Conservation (phyloP, 305 asterid species). For the Nicotiana rustica region DNA sequence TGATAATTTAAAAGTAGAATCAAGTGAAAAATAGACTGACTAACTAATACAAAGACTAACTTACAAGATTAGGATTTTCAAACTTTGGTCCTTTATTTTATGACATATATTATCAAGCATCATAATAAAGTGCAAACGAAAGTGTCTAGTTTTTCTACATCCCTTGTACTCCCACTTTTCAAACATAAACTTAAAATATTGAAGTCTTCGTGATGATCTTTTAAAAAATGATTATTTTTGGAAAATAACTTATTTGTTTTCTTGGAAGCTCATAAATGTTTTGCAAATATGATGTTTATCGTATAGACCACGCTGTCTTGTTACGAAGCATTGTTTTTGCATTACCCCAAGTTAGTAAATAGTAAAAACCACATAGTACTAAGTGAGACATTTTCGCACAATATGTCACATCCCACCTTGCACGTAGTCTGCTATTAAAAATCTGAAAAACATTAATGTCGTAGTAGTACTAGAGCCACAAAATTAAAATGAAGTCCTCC, state of each 20-base stretch:
- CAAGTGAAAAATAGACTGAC: neutral
- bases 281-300: conserved; percentile 63
- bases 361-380: conserved; percentile 50
- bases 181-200: conserved; percentile 19
- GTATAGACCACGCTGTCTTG: conserved; percentile 86
- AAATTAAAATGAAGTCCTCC: conserved; percentile 28
- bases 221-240: neutral
- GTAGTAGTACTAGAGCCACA: neutral
- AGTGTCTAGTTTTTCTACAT: neutral
- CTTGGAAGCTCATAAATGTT: conserved; percentile 38
- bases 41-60: conserved; percentile 49
- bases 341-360: conserved; percentile 52
- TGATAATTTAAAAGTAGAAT: conserved; percentile 20
- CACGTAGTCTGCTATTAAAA: conserved; percentile 58
- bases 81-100: conserved; percentile 34
- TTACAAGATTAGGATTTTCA: conserved; percentile 53
- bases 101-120: neutral
- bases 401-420: conserved; percentile 66
- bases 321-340: conserved; percentile 59
- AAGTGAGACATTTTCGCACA: conserved; percentile 66
- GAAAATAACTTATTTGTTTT: conserved; percentile 1
- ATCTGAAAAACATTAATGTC: conserved; percentile 41
- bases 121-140: conserved; percentile 35
- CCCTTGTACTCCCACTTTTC: neutral
- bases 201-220: neutral